A percentile compares a stretch with the other conserved stretches of the same genome.
Conservation (phyloP, 345 rosid genomes). For the Xanthoceras sorbifolium region DNA sequence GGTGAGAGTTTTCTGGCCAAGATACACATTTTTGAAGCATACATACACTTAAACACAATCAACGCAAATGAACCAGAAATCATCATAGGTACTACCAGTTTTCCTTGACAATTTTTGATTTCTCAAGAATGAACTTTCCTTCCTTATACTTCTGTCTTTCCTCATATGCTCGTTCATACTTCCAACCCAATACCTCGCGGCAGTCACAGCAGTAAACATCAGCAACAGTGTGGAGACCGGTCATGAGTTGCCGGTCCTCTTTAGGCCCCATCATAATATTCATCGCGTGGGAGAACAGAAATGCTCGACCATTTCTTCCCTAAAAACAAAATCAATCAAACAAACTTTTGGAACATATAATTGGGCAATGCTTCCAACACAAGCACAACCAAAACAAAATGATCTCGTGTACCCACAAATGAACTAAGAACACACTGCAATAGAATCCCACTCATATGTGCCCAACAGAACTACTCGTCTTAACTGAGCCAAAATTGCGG, state of each 20-base stretch:
- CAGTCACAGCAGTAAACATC: constrained; percentile 41
- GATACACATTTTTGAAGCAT: constrained; percentile 2
- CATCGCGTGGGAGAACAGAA: constrained; percentile 44
- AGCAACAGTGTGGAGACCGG: constrained; percentile 46
- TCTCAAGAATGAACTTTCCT: constrained; percentile 48
- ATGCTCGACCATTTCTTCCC: constrained; percentile 46
- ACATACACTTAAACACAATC: constrained; percentile 14
- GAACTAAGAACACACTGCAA: background rate
- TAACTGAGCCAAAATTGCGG: background rate
- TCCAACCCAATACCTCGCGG: constrained; percentile 42
- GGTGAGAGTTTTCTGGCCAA: background rate
- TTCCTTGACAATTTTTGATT: constrained; percentile 38
- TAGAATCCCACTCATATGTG: background rate
- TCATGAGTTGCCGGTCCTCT: constrained; percentile 43
- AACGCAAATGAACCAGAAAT: constrained; percentile 9
- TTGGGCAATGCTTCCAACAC: constrained; percentile 5
- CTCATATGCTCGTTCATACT: constrained; percentile 45
- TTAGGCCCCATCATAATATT: constrained; percentile 37
- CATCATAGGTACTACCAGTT: constrained; percentile 31
- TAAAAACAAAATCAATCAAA: constrained; percentile 20
- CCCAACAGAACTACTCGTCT: background rate
- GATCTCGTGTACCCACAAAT: background rate
- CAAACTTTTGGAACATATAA: background rate
- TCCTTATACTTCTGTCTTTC: constrained; percentile 46
- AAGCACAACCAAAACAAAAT: background rate